These are phyloP conservation scores for Yamadazyma akitaensis DNA, from an alignment of 805 yeast genomes.

Conservation along the genomic window DNA sequence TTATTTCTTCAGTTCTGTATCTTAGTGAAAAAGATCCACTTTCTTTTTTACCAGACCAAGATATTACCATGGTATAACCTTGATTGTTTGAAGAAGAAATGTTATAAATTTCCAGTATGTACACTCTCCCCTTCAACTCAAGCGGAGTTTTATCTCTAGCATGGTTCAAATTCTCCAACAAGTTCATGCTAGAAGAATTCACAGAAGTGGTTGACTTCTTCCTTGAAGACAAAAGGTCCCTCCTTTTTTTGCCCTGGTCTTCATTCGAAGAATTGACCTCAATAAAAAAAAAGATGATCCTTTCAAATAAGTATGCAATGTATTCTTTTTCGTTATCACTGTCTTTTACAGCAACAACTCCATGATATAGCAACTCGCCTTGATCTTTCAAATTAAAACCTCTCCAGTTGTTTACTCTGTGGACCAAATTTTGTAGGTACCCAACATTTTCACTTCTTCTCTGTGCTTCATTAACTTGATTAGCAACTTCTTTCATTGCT, in stretches of 20 bases:
- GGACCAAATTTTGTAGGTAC: slow-evolving; percentile 61
- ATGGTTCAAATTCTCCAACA: slow-evolving; percentile 32
- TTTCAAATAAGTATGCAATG: slow-evolving; percentile 83
- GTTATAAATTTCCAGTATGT: slow-evolving; percentile 59
- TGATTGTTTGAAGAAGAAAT: slow-evolving; percentile 32
- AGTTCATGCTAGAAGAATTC: slow-evolving; percentile 32
- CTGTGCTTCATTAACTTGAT: slow-evolving; percentile 88
- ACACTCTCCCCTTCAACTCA: slow-evolving; percentile 78
- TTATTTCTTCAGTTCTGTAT: slow-evolving; percentile 77
- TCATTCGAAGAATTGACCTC: slow-evolving; percentile 22
- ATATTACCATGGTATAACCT: slow-evolving; percentile 60
- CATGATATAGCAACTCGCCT: slow-evolving; percentile 80
- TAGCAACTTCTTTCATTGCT: slow-evolving; percentile 80
- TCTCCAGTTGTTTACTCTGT: slow-evolving; percentile 86
- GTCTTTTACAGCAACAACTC: slow-evolving; percentile 66
- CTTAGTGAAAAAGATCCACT: slow-evolving; percentile 81
- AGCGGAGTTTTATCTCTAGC: slow-evolving; percentile 28
- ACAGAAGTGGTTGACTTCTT: slow-evolving; percentile 49
- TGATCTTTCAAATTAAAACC: slow-evolving; percentile 76
- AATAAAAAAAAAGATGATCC: slow-evolving; percentile 48
- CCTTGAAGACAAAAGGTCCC: slow-evolving; percentile 44
- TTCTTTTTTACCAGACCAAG: slow-evolving; percentile 85
- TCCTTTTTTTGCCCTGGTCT: slow-evolving; percentile 33
- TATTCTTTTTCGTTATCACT: slow-evolving; percentile 78
- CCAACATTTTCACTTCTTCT: slow-evolving; percentile 84